A percentile compares a stretch with the other conserved stretches of the same genome.
These are phyloP conservation scores for Xylariaceae sp. DNA, from an alignment of 2,329 filamentous ascomycete species.

Conservation along the genomic window DNA sequence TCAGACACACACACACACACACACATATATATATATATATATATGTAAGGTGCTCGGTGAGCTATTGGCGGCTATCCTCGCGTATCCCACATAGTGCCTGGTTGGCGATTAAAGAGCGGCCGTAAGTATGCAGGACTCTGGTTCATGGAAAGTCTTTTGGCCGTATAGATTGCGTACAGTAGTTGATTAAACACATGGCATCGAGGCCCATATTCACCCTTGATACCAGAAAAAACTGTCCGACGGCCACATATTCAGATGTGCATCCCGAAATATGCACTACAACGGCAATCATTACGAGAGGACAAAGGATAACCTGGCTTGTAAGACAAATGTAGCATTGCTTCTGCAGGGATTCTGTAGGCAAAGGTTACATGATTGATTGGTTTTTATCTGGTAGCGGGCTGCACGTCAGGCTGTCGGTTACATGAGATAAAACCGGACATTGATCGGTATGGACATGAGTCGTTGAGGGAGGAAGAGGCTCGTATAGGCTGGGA, in stretches of 20 bases:
- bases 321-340: neutral
- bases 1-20: no score
- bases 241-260: neutral
- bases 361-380: neutral
- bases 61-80: no score
- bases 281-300: slow-evolving; percentile 10
- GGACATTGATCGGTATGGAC: neutral
- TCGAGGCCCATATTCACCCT: slow-evolving; percentile 5
- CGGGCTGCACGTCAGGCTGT: slow-evolving; percentile 7
- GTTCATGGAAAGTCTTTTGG: slow-evolving; percentile 31
- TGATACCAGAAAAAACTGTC: neutral
- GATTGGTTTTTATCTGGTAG: neutral
- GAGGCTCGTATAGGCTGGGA: neutral
- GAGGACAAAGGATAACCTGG: neutral
- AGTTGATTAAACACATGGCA: neutral
- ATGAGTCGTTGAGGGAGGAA: neutral
- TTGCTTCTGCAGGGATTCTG: no score
- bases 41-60: no score
- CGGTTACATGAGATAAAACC: neutral
- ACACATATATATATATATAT: no score
- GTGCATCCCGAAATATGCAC: slow-evolving; percentile 5
- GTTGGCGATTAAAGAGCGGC: no score
- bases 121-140: slow-evolving; percentile 41
- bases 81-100: no score
- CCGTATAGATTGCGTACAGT: slow-evolving; percentile 24